These are phyloP conservation scores for Pleurotus djamor DNA, from an alignment of 768 basidiomycete species.

Conservation along the genomic window DNA sequence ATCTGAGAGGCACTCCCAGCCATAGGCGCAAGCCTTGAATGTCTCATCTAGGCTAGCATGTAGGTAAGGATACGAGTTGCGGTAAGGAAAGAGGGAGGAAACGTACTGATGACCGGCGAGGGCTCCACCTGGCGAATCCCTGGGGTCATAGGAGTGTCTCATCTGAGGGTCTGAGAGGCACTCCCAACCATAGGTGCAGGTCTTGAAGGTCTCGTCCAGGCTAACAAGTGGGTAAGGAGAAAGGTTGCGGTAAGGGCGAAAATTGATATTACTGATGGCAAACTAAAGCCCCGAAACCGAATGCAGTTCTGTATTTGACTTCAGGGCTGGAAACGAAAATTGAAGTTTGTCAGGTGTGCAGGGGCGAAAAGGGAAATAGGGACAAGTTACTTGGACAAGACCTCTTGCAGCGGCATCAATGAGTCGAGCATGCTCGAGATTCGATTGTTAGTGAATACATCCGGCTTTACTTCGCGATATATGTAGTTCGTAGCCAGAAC, in stretches of 20 bases:
- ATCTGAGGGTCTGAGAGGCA: conserved; percentile 9
- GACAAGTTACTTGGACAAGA: conserved; percentile 17
- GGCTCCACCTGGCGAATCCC: conserved; percentile 15
- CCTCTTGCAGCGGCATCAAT: conserved; percentile 15
- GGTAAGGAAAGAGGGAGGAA: not conserved
- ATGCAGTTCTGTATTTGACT: conserved; percentile 12
- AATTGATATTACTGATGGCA: conserved; percentile 11
- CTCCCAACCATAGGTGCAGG: conserved; percentile 16
- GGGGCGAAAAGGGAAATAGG: too few relatives aligned
- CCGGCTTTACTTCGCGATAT: conserved; percentile 25
- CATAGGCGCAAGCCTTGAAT: conserved; percentile 24
- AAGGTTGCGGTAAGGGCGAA: not conserved
- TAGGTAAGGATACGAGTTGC: not conserved
- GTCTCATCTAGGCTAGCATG: conserved; percentile 24
- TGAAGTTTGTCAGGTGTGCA: not conserved
- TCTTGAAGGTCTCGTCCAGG: conserved; percentile 17
- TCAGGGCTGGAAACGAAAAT: conserved; percentile 8
- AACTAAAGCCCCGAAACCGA: conserved; percentile 18
- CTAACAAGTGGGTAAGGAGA: conserved; percentile 4
- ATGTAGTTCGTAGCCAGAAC: conserved; percentile 28
- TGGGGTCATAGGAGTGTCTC: conserved; percentile 5
- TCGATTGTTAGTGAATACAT: conserved; percentile 31
- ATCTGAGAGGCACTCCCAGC: conserved; percentile 17
- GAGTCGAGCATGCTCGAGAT: conserved; percentile 28
- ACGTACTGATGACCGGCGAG: conserved; percentile 19